Evolutionary conservation across 169 alveolate species (phyloP).

Genomic region (Eimeria praecox): DNA sequence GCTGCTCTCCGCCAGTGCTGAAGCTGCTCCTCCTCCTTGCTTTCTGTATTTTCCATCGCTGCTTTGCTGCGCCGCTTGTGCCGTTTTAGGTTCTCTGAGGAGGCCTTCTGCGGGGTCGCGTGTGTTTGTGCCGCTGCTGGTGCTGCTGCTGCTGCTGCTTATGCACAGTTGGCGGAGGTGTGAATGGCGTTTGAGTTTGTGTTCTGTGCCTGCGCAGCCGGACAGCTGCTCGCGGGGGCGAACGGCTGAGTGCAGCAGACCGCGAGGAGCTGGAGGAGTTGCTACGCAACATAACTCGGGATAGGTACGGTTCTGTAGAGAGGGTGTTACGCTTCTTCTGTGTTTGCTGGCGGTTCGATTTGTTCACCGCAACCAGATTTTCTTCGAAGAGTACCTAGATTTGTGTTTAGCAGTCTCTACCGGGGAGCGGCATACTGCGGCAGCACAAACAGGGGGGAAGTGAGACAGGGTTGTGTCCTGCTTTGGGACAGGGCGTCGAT

Average conservation of each 20-base stretch:
- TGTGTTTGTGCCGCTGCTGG: neutral
- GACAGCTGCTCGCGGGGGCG: slow-evolving; percentile 76
- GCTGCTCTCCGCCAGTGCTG: neutral
- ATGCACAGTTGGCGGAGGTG: neutral
- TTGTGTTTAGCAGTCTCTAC: neutral
- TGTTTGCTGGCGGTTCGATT: neutral
- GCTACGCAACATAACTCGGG: slow-evolving; percentile 79
- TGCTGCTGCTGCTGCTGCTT: neutral
- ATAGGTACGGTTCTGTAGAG: slow-evolving; percentile 20
- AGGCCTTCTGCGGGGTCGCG: neutral
- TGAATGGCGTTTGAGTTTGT: neutral
- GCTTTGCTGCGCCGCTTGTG: neutral
- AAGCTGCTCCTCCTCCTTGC: neutral
- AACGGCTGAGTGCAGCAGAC: slow-evolving; percentile 70
- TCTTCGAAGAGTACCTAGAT: neutral
- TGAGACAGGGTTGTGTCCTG: neutral
- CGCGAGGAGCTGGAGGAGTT: slow-evolving; percentile 79
- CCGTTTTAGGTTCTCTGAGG: neutral
- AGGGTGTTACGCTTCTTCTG: neutral
- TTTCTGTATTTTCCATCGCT: neutral
- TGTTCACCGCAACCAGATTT: neutral
- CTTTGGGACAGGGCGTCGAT: slow-evolving; percentile 60
- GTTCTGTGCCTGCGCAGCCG: slow-evolving; percentile 30
- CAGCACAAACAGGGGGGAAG: neutral
- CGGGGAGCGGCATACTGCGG: neutral